phyloP scores from a whole-genome alignment of 176 grass and related monocot genomes.

The Triticum timopheevii region DNA sequence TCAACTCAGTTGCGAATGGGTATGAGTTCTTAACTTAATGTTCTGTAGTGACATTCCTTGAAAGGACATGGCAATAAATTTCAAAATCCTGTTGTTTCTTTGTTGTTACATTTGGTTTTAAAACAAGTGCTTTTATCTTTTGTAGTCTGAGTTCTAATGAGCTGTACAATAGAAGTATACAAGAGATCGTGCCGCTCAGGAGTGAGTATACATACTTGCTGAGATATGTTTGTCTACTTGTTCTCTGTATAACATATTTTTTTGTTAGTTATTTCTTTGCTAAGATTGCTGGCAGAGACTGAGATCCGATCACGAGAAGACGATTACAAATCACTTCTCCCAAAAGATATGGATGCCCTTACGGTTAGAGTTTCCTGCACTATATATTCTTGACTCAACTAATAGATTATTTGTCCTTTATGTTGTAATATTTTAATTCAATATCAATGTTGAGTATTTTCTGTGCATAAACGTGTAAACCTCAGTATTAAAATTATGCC shows the following conservation, averaged over 20 bases:
- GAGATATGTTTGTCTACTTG: not conserved
- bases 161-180: conserved; percentile 14
- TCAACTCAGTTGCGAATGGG: conserved; percentile 23
- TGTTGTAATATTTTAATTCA: not conserved
- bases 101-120: not conserved
- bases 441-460: not conserved
- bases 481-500: not conserved
- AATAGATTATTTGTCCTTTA: not conserved
- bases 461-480: not conserved
- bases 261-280: conserved; percentile 32
- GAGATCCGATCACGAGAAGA: conserved; percentile 5
- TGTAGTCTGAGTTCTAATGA: conserved; percentile 5
- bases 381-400: not conserved
- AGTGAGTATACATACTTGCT: conserved; percentile 31
- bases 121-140: not conserved
- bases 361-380: not conserved
- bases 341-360: not conserved
- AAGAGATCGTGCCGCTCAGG: not conserved
- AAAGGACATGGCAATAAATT: not conserved
- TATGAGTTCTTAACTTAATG: not conserved
- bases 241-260: conserved; percentile 8
- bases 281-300: conserved; percentile 35
- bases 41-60: not conserved
- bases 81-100: not conserved
- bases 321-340: not conserved